Base-by-base conservation (phyloP, 805 yeast species). In the Candida pini region DNA sequence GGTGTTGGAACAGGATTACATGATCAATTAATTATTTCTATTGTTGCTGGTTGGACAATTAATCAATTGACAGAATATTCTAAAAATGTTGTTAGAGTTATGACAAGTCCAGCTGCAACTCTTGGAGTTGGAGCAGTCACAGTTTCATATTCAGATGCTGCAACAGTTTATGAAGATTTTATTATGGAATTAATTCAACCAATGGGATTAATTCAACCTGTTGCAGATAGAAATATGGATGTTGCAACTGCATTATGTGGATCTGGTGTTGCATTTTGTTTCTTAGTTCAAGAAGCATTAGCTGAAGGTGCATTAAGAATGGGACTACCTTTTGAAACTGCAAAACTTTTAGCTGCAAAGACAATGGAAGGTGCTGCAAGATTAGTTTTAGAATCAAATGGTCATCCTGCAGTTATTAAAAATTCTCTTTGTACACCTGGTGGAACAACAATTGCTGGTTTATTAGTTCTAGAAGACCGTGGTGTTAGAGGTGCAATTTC, bases 51-150 rank as follows among this genome's bases (percentile, higher is more conserved):
- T 10, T 83, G 87, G 74, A 85, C 95, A 13, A 78, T 89, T 41
- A 77, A 67, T 14, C 84, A 83, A 54, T 68, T 88, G 47, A 43
- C 56, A 14, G 51, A 56, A 1, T 71, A 76, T 28, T 66, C 84
- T 8, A 64, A 69, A 6, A 64, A 68, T 39, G 78, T 90, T 21
- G 85, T 94, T 16, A 73, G 95, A 43, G 95, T 94, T n/a, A 89
- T 94, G 95, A 90, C 99, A 30, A 92, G 90, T 63, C 92, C 98
- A 0, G 97, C 99, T 3, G 94, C 96, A 14, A 80, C 81, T 57
- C 85, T 74, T 58, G 96, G 97, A 16, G 76, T 80, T 48, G 98
- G 97, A 33, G 87, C 90, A 71, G 96, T 97, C 9, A 88, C 87
- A 26, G 78, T 92, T n/a, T 74, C 96, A 2, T 78, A 84, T 52